Evolutionary conservation across 129 eudicot genomes (phyloP), one percentile per base, ranked within the genome.

Genomic region (Saposhnikovia divaricata): DNA sequence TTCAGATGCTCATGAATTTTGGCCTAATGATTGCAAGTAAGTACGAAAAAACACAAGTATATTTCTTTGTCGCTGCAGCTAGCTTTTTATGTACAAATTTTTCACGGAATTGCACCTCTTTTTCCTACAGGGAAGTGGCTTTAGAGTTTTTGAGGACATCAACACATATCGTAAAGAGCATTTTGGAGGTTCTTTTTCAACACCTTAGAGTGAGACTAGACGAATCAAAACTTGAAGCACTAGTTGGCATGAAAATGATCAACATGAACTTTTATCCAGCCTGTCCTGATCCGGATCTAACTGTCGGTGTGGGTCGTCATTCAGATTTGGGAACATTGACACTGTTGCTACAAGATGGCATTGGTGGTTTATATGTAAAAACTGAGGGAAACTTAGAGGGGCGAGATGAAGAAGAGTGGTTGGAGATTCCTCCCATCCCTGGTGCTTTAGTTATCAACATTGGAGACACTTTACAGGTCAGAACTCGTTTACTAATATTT

Each of bases 21-120:
- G 90, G 90, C 90, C 90, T 27, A 53, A 77, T n/a, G 82, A 84
- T 47, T 82, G 83, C 90, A 82, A 82, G 90, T 84, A 84, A 80
- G 37, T 34, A 34, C 37, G 37, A 40, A 40, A 40, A 5, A 40
- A 4, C 43, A 40, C 43, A 40, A 40, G 6, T 40, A 40, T 2
- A 40, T 40, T 2, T 4, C 0, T 57, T 16, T 57, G 66, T 27
- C 4, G 7, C 11, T 61, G 69, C 34, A 21, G 14, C 34, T 19
- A 59, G 25, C 19, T 48, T 48, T 48, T 14, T 48, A 1, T 12
- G 50, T 46, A 10, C 2, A 46, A 46, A 10, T 11, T 11, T 11
- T 9, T 11, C 3, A 46, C n/a, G 50, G 50, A 46, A 46, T 46
- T 46, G 12, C 21, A 50, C 21, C 11, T 59, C 21, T 6, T 13